Conservation (phyloP, 352 stramenopile species). For the Phytopythium montanum region DNA sequence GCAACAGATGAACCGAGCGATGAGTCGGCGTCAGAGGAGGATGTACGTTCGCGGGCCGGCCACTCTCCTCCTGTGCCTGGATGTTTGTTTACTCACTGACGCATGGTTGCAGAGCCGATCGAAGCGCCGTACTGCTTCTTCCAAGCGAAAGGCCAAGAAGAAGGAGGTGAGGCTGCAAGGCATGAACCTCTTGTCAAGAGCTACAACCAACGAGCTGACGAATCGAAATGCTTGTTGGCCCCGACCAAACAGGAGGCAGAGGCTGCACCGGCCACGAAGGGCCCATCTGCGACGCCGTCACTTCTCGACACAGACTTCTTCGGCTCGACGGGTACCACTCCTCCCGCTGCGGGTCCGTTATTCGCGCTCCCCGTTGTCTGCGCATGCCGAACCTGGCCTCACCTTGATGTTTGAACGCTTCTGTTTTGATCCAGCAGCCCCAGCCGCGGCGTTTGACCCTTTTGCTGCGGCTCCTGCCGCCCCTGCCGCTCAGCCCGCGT, state of each 20-base stretch:
- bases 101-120: conserved; percentile 15
- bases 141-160: conserved; percentile 71
- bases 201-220: conserved; percentile 1
- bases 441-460: conserved; percentile 55
- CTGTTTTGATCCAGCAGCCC: conserved; percentile 8
- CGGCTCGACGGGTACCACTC: conserved; percentile 26
- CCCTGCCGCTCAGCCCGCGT: conserved; percentile 21
- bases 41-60: conserved; percentile 18
- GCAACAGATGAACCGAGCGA: conserved; percentile 47
- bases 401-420: too few relatives aligned
- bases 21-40: conserved; percentile 72
- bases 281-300: conserved; percentile 56
- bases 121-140: conserved; percentile 57
- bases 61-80: background rate
- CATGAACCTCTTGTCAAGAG: background rate
- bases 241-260: conserved; percentile 31
- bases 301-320: conserved; percentile 83
- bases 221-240: background rate
- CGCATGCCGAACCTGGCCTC: background rate
- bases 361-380: background rate
- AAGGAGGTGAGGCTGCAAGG: conserved; percentile 45
- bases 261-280: conserved; percentile 36
- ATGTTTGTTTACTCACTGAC: background rate
- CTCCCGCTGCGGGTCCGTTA: conserved; percentile 27
- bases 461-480: conserved; percentile 44